Evolutionary conservation across 768 basidiomycete genomes (phyloP), one percentile per base, ranked within the genome.

Genomic region (Suillus cothurnatus): DNA sequence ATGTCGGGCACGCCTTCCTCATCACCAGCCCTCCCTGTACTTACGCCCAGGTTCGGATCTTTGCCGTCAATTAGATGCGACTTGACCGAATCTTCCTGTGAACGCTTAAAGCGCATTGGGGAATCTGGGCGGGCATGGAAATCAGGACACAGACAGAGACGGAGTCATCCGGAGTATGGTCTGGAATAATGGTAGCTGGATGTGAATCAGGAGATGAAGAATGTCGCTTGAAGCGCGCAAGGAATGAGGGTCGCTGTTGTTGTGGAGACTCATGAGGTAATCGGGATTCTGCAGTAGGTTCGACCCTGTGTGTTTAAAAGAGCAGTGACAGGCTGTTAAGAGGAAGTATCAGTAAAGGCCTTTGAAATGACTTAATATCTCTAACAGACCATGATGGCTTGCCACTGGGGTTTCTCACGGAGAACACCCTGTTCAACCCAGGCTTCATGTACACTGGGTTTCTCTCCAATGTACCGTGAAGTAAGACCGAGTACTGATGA

Each of bases 131-230:
- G 75, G 88, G 87, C 87, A 88, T 88, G 21, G 82, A 80, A 53
- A 89, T 79, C 64, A 89, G 76, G 3, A 88, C 84, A 21, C 86
- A 81, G 14, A 89, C 79, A 69, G 86, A 84, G 26, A 86, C 74
- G 71, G 79, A 77, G 66, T 81, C 79, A 49, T 70, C 47, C 38
- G 70, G 32, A 66, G 68, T 12, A 57, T 2, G 11, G 9, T 60
- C 45, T 71, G 64, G 38, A 21, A 28, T 36, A 64, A 32, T 31
- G 1, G 61, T 60, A 9, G 31, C 32, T 21, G 56, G 53, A 60
- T n/a, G 26, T 17, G 59, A 63, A 47, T 68, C 69, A 26, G 61
- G 61, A 49, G 62, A 64, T 65, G 31, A 41, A 52, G 21, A 45
- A n/a, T 23, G 61, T 34, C n/a, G 39, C 36, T 36, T 58, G 23